Base-by-base conservation (phyloP, 1,284 basidiomycete genomes). In the Trametes hirsuta region DNA sequence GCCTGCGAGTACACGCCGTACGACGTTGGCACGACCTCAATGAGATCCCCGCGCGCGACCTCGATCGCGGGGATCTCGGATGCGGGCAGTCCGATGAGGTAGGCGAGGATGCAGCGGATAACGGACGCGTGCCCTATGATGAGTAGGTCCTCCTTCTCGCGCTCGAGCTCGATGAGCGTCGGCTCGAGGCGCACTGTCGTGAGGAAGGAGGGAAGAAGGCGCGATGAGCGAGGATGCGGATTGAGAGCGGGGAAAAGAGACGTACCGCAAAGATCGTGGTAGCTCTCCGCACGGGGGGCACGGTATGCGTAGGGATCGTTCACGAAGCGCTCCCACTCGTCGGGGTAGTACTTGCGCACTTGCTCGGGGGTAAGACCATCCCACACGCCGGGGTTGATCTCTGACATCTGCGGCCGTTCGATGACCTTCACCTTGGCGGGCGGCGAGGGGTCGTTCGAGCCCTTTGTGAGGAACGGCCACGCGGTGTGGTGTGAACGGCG, bases 381-480 rank as follows among this genome's bases (percentile, higher is more conserved):
- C 89, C 94, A 96, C 6, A 96, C 92, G 2, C 94, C 94, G 45
- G 97, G 97, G 71, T 99, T 99, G 72, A 99, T 97, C 79, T 99
- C 96, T 58, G 88, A 84, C 93, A 99, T 97, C 75, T 97, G 96
- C 0, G 92, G 86, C 68, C 96, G 95, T 76, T 99, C 95, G 46
- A 95, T 84, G 21, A 99, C 93, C 71, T 94, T 95, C 72, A 92
- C 84, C 52, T 79, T 82, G 45, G 79, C 59, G 45, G 75, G 70
- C 47, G 50, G 62, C 4, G 55, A 53, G 8, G 61, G 58, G 63
- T 64, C 68, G 54, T 55, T 65, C 42, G 65, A 59, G 55, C 40
- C 68, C 22, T 68, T 72, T 1, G 78, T 84, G 52, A 95, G 81
- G 76, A 99, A 97, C 0, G 97, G 97, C 88, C 94, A 96, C 1